phyloP scores from a whole-genome alignment of 2,329 filamentous ascomycete genomes.

The Sclerotiophoma versabilis region DNA sequence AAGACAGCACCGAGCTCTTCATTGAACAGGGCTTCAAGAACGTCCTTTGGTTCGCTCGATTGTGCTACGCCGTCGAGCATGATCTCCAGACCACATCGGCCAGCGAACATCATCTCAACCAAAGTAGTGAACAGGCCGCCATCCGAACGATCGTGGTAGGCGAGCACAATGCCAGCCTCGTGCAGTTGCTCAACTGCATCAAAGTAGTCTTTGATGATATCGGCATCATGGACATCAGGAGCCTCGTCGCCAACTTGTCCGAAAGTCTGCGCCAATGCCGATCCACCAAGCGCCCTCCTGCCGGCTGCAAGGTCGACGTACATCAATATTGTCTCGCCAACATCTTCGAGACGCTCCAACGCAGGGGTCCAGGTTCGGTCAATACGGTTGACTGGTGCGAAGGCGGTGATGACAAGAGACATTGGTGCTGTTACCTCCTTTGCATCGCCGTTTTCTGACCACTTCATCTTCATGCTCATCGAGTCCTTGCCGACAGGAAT shows the following conservation, averaged over 20 bases:
- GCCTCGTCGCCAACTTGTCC: slow-evolving; percentile 83
- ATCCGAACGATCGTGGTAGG: slow-evolving; percentile 94
- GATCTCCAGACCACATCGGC: slow-evolving; percentile 85
- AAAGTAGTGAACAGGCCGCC: slow-evolving; percentile 90
- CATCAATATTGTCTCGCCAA: slow-evolving; percentile 86
- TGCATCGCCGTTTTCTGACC: slow-evolving; percentile 69
- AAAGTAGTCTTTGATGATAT: slow-evolving; percentile 87
- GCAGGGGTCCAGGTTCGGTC: slow-evolving; percentile 93
- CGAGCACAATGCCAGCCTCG: slow-evolving; percentile 76
- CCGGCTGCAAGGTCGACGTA: slow-evolving; percentile 89
- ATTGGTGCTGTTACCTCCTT: slow-evolving; percentile 93
- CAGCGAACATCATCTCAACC: slow-evolving; percentile 98
- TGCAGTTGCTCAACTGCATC: slow-evolving; percentile 78
- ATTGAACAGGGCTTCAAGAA: slow-evolving; percentile 87
- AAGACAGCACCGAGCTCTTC: slow-evolving; percentile 96
- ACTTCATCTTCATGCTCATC: slow-evolving; percentile 98
- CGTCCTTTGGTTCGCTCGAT: slow-evolving; percentile 66
- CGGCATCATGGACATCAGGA: slow-evolving; percentile 83
- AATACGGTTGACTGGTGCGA: slow-evolving; percentile 82
- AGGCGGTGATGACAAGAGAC: slow-evolving; percentile 89
- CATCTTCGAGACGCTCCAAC: slow-evolving; percentile 80
- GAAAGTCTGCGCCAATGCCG: slow-evolving; percentile 88
- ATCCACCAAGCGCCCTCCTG: slow-evolving; percentile 84
- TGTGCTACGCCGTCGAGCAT: slow-evolving; percentile 76
- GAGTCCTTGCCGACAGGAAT: slow-evolving; percentile 99